Base-by-base conservation (phyloP, 805 yeast species). In the Zygoascus tannicola region DNA sequence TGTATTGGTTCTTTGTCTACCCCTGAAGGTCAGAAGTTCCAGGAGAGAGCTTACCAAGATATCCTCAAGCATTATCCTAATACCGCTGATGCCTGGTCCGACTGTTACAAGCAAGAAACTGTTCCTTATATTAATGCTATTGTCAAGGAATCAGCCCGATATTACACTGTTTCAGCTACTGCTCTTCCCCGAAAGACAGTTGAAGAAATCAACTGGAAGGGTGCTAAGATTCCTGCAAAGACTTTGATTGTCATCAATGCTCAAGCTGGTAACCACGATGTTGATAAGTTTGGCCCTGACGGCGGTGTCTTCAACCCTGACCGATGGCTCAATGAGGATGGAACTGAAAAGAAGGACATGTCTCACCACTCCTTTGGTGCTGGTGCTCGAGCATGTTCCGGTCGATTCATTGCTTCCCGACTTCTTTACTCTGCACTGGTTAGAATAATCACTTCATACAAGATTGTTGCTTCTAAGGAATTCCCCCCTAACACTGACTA, bases 191-290 rank as follows among this genome's bases (percentile, higher is more conserved):
- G 90, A 48, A 63, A 64, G 21, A 74, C 83, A 2, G 74, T 83
- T 2, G 70, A 66, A 40, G 68, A 66, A n/a, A 70, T 81, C 7
- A 38, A 46, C 1, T 71, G 68, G 53, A 59, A 58, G 3, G 55
- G 66, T 21, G 58, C 61, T 2, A 48, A 62, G 1, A 74, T 82
- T 16, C 86, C 86, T 0, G 52, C 58, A 7, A 73, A 74, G 1
- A 77, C 86, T 0, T 64, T 70, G 0, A 53, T 81, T 40, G 65
- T 79, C 35, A 76, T 82, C 82, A 81, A 81, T 54, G 71, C 82
- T 1, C 80, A 72, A 66, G 78, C 81, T 2, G 88, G 80, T 1
- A 80, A 81, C 56, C 84, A 81, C 56, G 87, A 81, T 53, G 59
- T 43, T 14, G 50, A 44, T 35, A 53, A 59, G 22, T 46, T 50